Evolutionary conservation across 495 filamentous ascomycete genomes (phyloP).

Genomic region (Penicillium roqueforti): DNA sequence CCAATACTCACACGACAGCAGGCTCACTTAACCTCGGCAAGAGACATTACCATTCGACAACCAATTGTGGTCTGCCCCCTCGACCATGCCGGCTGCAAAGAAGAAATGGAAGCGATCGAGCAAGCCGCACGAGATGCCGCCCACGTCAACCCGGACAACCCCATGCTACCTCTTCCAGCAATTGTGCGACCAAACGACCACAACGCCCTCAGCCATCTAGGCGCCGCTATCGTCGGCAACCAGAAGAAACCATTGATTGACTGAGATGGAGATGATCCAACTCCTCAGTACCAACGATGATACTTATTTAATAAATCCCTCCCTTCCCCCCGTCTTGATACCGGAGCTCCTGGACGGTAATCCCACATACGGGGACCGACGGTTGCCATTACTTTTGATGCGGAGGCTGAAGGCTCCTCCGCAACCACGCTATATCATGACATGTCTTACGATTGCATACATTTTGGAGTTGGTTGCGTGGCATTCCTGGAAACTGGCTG

Average conservation of each 20-base stretch:
- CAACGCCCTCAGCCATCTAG: conserved; percentile 70
- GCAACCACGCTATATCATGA: conserved; percentile 14
- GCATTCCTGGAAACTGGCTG: conserved; percentile 25
- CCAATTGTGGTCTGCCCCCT: conserved; percentile 95
- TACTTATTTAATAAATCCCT: conserved; percentile 1
- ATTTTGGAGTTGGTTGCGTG: conserved; percentile 41
- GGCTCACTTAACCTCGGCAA: conserved; percentile 86
- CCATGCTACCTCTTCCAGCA: conserved; percentile 74
- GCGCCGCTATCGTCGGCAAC: conserved; percentile 79
- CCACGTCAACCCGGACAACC: conserved; percentile 80
- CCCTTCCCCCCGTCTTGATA: neutral
- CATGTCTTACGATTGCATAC: conserved; percentile 45
- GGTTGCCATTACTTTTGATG: conserved; percentile 1
- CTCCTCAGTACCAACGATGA: neutral
- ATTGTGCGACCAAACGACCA: conserved; percentile 77
- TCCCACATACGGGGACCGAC: neutral
- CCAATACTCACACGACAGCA: conserved; percentile 32
- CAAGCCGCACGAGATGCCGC: conserved; percentile 90
- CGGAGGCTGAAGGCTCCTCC: neutral
- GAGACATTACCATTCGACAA: conserved; percentile 86
- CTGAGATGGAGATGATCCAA: conserved; percentile 34
- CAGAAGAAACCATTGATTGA: conserved; percentile 89
- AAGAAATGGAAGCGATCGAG: conserved; percentile 97
- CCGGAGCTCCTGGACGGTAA: neutral
- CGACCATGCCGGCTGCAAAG: conserved; percentile 91